These are phyloP conservation scores for Vickermania ingenoplastis DNA, from an alignment of 208 protist genomes.

Conservation along the genomic window DNA sequence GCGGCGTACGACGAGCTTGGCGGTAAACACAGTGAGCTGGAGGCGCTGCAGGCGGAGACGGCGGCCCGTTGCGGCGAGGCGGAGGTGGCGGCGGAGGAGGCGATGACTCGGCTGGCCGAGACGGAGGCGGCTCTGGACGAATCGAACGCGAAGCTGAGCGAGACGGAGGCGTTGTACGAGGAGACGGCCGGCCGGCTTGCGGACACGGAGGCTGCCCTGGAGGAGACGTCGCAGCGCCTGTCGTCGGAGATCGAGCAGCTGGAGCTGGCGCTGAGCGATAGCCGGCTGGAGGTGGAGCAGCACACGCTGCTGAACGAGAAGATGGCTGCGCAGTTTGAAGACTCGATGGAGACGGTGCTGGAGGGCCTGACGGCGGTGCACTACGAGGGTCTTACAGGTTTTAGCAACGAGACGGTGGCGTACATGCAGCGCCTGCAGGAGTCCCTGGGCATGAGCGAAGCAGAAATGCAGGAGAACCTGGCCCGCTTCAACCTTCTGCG, in stretches of 20 bases:
- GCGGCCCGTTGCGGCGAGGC: not conserved
- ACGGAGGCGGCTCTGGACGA: slow-evolving; percentile 1
- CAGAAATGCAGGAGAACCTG: slow-evolving; percentile 17
- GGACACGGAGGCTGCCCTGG: slow-evolving; percentile 1
- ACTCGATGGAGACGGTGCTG: slow-evolving; percentile 1
- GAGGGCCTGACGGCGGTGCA: slow-evolving; percentile 15
- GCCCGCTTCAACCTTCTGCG: slow-evolving; percentile 25
- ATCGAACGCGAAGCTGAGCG: slow-evolving; percentile 3
- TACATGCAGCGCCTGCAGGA: too few species aligned
- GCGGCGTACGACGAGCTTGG: not conserved
- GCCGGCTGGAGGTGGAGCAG: not conserved
- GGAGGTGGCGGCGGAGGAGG: slow-evolving; percentile 3
- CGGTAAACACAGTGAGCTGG: not conserved
- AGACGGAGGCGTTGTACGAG: slow-evolving; percentile 7
- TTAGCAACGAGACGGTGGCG: slow-evolving; percentile 18
- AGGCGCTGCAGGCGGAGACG: slow-evolving; percentile 1
- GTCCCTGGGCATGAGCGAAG: slow-evolving; percentile 9
- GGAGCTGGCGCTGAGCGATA: not conserved
- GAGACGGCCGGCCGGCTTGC: slow-evolving; percentile 4
- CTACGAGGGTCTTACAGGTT: slow-evolving; percentile 19
- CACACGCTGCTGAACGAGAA: slow-evolving; percentile 7
- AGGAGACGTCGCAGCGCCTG: too few species aligned
- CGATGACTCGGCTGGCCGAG: not conserved
- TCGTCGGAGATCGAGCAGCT: not conserved
- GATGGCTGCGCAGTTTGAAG: slow-evolving; percentile 13